Evolutionary conservation across 2,329 filamentous ascomycete species (phyloP).

Genomic region (Gnomoniopsis smithogilvyi): DNA sequence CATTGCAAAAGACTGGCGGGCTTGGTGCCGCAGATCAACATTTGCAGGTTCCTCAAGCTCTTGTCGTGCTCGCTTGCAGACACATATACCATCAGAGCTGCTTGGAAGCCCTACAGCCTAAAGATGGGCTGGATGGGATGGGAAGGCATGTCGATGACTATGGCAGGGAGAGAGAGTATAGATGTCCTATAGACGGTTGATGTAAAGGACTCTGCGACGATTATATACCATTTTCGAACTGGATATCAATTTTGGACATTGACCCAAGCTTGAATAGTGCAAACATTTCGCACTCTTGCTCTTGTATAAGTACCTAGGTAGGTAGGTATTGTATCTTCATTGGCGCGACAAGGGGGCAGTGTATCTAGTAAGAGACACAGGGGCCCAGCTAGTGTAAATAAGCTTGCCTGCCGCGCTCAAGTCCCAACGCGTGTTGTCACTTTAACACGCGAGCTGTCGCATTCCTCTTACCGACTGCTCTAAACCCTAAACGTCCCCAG

Average conservation of each 20-base stretch:
- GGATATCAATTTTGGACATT: too few relatives aligned
- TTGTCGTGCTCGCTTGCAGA: conserved; percentile 67
- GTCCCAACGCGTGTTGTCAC: neutral
- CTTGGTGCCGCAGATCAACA: conserved; percentile 33
- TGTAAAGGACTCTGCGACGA: neutral
- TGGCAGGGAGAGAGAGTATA: conserved; percentile 45
- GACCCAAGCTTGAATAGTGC: too few relatives aligned
- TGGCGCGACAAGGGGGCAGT: neutral
- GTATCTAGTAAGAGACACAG: neutral
- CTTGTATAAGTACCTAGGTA: too few relatives aligned
- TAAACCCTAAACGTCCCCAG: neutral
- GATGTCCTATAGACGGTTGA: conserved; percentile 56
- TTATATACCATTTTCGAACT: too few relatives aligned
- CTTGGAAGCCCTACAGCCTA: conserved; percentile 61
- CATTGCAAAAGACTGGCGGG: conserved; percentile 36
- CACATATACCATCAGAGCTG: conserved; percentile 70
- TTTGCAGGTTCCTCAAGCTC: conserved; percentile 56
- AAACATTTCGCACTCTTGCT: too few relatives aligned
- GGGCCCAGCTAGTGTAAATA: neutral
- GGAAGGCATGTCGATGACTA: conserved; percentile 42
- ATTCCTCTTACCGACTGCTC: neutral
- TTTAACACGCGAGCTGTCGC: neutral
- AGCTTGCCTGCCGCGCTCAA: neutral
- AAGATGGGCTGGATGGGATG: conserved; percentile 34
- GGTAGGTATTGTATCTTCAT: too few relatives aligned